Evolutionary conservation across 2,329 filamentous ascomycete species (phyloP).

Genomic region (Chaetomium sp.): DNA sequence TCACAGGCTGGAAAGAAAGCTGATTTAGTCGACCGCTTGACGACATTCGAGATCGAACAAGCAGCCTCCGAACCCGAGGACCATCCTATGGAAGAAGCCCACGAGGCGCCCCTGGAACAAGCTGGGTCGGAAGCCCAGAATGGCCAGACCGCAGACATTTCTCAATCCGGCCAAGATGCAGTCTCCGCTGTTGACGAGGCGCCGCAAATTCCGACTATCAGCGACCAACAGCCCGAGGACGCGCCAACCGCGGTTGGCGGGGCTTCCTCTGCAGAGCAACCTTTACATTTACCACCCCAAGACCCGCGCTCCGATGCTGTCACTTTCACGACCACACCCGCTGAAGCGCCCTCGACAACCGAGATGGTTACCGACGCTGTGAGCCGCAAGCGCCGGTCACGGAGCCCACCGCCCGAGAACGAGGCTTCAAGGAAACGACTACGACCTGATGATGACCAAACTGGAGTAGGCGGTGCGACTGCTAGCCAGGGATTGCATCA

Average conservation of each 20-base stretch:
- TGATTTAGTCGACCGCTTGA: slow-evolving; percentile 62
- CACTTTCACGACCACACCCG: background rate
- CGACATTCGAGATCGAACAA: slow-evolving; percentile 32
- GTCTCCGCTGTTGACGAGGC: background rate
- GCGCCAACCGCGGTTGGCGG: background rate
- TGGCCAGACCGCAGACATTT: background rate
- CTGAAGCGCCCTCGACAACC: slow-evolving; percentile 8
- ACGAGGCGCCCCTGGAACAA: slow-evolving; percentile 1
- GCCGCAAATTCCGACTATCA: background rate
- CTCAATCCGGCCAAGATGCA: background rate
- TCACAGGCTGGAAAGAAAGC: slow-evolving; percentile 63
- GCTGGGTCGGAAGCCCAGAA: background rate
- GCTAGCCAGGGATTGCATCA: background rate
- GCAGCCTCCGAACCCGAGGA: slow-evolving; percentile 8
- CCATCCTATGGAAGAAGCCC: slow-evolving; percentile 3
- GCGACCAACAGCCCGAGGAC: background rate
- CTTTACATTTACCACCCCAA: no score
- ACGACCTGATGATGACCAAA: slow-evolving; percentile 14
- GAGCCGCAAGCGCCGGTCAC: slow-evolving; percentile 23
- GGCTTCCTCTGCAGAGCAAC: background rate
- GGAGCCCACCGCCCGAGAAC: slow-evolving; percentile 22
- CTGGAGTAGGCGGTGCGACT: background rate
- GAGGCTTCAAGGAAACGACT: slow-evolving; percentile 21
- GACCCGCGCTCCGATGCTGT: no score
- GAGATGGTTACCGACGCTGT: slow-evolving; percentile 21